Conservation (phyloP, 2,329 filamentous ascomycete genomes). For the Metarhizium humberi region DNA sequence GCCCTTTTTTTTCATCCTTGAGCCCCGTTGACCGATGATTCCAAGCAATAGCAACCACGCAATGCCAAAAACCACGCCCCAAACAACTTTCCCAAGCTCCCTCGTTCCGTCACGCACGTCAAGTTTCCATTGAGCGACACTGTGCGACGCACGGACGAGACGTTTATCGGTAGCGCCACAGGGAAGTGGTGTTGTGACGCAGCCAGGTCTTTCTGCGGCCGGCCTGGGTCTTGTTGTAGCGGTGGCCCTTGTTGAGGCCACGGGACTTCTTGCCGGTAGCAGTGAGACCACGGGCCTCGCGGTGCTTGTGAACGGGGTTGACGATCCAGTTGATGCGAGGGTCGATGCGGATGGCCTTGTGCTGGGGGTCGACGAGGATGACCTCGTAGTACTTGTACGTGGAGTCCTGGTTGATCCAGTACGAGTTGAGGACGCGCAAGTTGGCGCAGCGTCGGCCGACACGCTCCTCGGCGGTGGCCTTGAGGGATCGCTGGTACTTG, state of each 20-base stretch:
- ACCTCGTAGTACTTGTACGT: constrained; percentile 99
- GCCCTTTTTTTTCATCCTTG: constrained; percentile 3
- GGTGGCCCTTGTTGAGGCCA: constrained; percentile 98
- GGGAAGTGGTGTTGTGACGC: constrained; percentile 97
- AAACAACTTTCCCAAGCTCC: neutral
- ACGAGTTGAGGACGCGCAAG: constrained; percentile 98
- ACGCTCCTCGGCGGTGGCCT: constrained; percentile 98
- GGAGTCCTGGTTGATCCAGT: constrained; percentile 99
- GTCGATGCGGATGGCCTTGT: constrained; percentile 99
- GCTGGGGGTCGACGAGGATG: constrained; percentile 98
- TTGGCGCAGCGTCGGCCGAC: constrained; percentile 98
- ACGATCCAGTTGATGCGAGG: constrained; percentile 99
- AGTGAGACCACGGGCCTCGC: constrained; percentile 93
- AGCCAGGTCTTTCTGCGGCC: constrained; percentile 99
- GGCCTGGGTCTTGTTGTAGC: constrained; percentile 96
- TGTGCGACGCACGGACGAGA: constrained; percentile 6
- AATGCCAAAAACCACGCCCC: constrained; percentile 7
- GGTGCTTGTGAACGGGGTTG: constrained; percentile 99
- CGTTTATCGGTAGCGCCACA: constrained; percentile 91
- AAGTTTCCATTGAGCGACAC: no score
- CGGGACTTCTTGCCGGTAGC: constrained; percentile 99
- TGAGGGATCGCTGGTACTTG: constrained; percentile 99
- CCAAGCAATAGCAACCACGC: constrained; percentile 5
- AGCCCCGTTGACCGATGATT: constrained; percentile 2
- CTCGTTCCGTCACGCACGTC: neutral